Conservation (phyloP, 2,329 filamentous ascomycete genomes). For the Aspergillus jensenii region DNA sequence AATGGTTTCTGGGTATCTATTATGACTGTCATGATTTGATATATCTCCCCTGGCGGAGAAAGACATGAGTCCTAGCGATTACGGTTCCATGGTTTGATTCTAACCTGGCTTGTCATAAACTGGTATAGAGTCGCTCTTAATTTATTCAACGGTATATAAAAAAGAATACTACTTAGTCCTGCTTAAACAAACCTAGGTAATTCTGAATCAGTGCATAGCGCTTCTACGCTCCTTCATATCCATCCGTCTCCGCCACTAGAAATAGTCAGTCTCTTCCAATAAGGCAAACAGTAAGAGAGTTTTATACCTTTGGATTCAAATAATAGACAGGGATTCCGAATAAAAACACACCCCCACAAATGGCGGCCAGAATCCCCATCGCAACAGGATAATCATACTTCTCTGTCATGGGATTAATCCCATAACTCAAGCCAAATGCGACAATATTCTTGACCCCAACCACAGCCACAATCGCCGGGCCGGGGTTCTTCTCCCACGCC, state of each 20-base stretch:
- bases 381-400: constrained; percentile 25
- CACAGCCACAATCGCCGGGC: constrained; percentile 28
- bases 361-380: constrained; percentile 24
- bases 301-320: constrained; percentile 23
- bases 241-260: constrained; percentile 7
- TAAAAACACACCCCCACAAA: constrained; percentile 21
- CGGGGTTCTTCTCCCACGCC: constrained; percentile 34
- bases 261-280: not conserved
- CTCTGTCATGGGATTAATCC: constrained; percentile 25
- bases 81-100: too few species aligned
- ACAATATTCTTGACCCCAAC: constrained; percentile 31
- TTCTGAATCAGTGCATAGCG: not conserved
- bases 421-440: constrained; percentile 30
- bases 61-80: too few species aligned
- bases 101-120: too few species aligned
- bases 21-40: too few species aligned
- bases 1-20: too few species aligned
- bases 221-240: not conserved
- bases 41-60: too few species aligned
- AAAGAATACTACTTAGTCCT: too few species aligned
- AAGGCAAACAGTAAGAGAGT: too few species aligned
- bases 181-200: too few species aligned
- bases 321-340: constrained; percentile 26
- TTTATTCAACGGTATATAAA: too few species aligned
- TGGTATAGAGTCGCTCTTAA: too few species aligned